Conservation (phyloP, 1,139 yeast genomes). For the Debaryomyces fabryi region DNA sequence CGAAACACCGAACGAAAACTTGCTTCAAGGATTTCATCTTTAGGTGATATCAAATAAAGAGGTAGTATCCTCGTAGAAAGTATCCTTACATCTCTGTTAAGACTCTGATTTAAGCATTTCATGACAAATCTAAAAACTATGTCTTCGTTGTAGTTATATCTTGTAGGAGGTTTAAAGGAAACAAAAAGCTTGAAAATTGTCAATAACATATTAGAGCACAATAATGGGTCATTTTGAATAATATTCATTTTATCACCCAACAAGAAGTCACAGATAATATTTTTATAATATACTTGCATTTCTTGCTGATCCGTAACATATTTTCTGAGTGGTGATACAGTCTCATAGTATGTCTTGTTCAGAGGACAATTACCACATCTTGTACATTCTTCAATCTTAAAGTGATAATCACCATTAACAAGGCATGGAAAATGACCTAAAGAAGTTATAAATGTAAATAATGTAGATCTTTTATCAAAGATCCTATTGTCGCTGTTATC, state of each 20-base stretch:
- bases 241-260: slow-evolving; percentile 13
- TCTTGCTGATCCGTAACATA: slow-evolving; percentile 24
- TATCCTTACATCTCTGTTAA: slow-evolving; percentile 56
- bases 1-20: slow-evolving; percentile 42
- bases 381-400: slow-evolving; percentile 35
- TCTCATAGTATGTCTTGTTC: slow-evolving; percentile 25
- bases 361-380: slow-evolving; percentile 40
- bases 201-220: slow-evolving; percentile 47
- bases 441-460: slow-evolving; percentile 39
- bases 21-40: slow-evolving; percentile 34
- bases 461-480: slow-evolving; percentile 15
- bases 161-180: slow-evolving; percentile 49
- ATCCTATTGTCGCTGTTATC: slow-evolving; percentile 3
- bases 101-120: slow-evolving; percentile 23
- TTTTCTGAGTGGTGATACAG: slow-evolving; percentile 26
- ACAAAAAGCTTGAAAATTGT: slow-evolving; percentile 50
- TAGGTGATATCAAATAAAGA: slow-evolving; percentile 39
- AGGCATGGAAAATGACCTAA: slow-evolving; percentile 50
- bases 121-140: slow-evolving; percentile 27
- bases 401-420: slow-evolving; percentile 34
- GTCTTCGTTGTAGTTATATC: slow-evolving; percentile 21
- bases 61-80: slow-evolving; percentile 52
- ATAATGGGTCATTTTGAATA: slow-evolving; percentile 24
- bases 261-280: slow-evolving; percentile 25
- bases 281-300: slow-evolving; percentile 26